Conservation (phyloP, 768 basidiomycete genomes). For the Inosperma sp. region DNA sequence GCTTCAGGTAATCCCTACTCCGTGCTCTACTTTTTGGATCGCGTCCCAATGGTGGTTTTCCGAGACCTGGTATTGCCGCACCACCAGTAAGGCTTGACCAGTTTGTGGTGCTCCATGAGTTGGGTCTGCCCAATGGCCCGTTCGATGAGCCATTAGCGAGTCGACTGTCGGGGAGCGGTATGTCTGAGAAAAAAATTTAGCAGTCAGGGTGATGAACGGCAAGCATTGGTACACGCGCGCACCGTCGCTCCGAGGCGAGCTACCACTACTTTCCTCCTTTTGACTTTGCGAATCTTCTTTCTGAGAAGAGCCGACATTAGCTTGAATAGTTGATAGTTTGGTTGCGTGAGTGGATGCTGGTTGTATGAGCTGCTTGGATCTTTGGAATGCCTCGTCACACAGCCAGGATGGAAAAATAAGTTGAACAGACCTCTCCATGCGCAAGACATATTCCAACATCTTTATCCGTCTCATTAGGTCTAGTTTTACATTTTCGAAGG, state of each 20-base stretch:
- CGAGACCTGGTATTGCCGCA: conserved; percentile 44
- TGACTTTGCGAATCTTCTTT: conserved; percentile 72
- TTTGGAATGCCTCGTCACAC: conserved; percentile 33
- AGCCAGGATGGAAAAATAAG: conserved; percentile 10
- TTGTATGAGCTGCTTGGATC: conserved; percentile 76
- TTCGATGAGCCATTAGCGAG: conserved; percentile 57
- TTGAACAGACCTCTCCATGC: conserved; percentile 81
- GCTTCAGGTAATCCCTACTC: conserved; percentile 95
- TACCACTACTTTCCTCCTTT: conserved; percentile 74
- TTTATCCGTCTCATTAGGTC: conserved; percentile 96
- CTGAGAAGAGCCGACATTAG: conserved; percentile 45
- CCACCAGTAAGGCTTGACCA: conserved; percentile 44
- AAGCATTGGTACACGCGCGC: conserved; percentile 17
- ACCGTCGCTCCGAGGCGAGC: conserved; percentile 87
- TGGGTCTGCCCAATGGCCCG: conserved; percentile 45
- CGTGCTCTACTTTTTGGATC: conserved; percentile 95
- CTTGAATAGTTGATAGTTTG: conserved; percentile 62
- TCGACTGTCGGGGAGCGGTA: conserved; percentile 66
- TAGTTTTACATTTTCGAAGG: conserved; percentile 94
- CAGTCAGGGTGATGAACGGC: no score
- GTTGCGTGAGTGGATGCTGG: conserved; percentile 55
- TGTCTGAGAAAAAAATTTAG: conserved; percentile 53
- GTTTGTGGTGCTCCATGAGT: conserved; percentile 53
- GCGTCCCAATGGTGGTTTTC: conserved; percentile 73
- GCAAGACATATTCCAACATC: conserved; percentile 97